A percentile compares a stretch with the other conserved stretches of the same genome.
Conservation (phyloP, 768 basidiomycete genomes). For the Gloeopeniophorella convolvens region DNA sequence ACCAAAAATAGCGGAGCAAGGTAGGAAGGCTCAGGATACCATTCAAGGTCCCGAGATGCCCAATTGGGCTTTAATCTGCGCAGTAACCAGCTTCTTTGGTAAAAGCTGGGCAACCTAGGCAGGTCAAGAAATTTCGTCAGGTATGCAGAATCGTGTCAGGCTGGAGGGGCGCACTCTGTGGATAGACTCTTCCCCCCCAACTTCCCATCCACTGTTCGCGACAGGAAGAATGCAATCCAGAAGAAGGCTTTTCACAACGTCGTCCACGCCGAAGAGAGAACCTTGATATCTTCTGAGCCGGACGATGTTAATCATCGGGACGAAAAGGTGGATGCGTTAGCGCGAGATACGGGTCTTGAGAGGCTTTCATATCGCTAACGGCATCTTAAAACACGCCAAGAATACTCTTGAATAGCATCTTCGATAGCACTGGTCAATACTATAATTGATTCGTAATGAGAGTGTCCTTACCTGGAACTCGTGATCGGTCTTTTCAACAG, state of each 20-base stretch:
- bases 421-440: slow-evolving; percentile 3
- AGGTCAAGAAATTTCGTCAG: slow-evolving; percentile 1
- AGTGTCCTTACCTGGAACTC: slow-evolving; percentile 53
- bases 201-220: slow-evolving; percentile 78
- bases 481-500: slow-evolving; percentile 52
- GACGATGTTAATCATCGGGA: slow-evolving; percentile 63
- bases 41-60: slow-evolving; percentile 9
- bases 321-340: slow-evolving; percentile 51
- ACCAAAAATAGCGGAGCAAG: slow-evolving; percentile 25
- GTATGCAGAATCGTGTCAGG: neutral
- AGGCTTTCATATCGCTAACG: slow-evolving; percentile 42
- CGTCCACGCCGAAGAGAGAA: slow-evolving; percentile 49
- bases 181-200: slow-evolving; percentile 66
- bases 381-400: slow-evolving; percentile 47
- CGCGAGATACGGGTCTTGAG: slow-evolving; percentile 44
- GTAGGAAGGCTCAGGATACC: neutral
- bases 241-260: slow-evolving; percentile 50
- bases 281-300: slow-evolving; percentile 71
- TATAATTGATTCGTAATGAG: slow-evolving; percentile 1
- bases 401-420: slow-evolving; percentile 57
- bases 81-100: slow-evolving; percentile 23
- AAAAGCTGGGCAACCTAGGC: slow-evolving; percentile 12
- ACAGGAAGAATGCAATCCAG: slow-evolving; percentile 55
- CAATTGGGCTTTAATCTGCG: neutral
- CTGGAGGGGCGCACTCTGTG: slow-evolving; percentile 44